Evolutionary conservation across 1,284 basidiomycete genomes (phyloP).

Genomic region (Ganoderma boninense): DNA sequence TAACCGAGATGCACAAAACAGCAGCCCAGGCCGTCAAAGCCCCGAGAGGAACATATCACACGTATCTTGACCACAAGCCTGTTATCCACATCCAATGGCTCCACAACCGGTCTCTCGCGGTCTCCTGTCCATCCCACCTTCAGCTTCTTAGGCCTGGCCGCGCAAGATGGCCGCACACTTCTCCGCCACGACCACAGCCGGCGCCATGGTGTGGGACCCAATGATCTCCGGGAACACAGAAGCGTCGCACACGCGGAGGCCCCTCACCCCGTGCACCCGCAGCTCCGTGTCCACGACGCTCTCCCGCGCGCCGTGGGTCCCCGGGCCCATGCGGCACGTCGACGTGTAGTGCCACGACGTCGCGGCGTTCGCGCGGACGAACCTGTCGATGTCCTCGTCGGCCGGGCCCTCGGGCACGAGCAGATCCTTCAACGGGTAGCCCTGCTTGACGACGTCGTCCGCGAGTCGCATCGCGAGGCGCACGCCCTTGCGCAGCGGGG

Average conservation of each 20-base stretch:
- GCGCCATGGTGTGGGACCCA: slow-evolving; percentile 47
- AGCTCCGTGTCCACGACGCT: slow-evolving; percentile 61
- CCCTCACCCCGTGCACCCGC: slow-evolving; percentile 54
- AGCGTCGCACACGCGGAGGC: slow-evolving; percentile 51
- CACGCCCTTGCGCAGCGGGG: slow-evolving; percentile 35
- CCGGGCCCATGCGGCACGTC: slow-evolving; percentile 50
- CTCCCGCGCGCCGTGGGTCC: slow-evolving; percentile 32
- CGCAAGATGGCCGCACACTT: slow-evolving; percentile 39
- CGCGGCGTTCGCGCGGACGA: slow-evolving; percentile 35
- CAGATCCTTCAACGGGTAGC: slow-evolving; percentile 42
- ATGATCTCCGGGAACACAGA: slow-evolving; percentile 49
- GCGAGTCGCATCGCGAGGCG: slow-evolving; percentile 40
- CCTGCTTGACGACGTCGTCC: slow-evolving; percentile 39
- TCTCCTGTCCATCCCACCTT: neutral
- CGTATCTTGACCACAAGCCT: too few relatives aligned
- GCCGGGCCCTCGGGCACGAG: slow-evolving; percentile 38
- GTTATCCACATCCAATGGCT: neutral
- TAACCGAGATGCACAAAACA: too few relatives aligned
- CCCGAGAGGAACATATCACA: too few relatives aligned
- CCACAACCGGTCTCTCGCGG: neutral
- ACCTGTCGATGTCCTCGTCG: slow-evolving; percentile 38
- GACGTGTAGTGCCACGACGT: slow-evolving; percentile 48
- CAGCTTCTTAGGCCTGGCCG: neutral
- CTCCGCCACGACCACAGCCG: slow-evolving; percentile 47
- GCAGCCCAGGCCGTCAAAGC: too few relatives aligned